Conservation (phyloP, 2,329 filamentous ascomycete species). For the Botrytis fragariae region DNA sequence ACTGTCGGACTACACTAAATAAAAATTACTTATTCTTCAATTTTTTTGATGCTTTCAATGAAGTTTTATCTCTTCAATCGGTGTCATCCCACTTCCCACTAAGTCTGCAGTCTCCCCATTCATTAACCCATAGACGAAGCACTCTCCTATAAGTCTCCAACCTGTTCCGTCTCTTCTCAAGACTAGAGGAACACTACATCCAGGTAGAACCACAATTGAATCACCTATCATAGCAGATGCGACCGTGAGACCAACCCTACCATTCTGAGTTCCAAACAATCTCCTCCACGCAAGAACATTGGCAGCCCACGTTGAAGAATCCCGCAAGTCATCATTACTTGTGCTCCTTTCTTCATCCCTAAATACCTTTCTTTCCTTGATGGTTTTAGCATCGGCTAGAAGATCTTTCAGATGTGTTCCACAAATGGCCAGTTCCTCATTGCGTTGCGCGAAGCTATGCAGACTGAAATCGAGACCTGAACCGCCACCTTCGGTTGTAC, state of each 20-base stretch:
- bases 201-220: slow-evolving; percentile 3
- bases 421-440: neutral
- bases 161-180: neutral
- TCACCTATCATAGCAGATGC: slow-evolving; percentile 7
- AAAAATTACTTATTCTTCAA: neutral
- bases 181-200: slow-evolving; percentile 16
- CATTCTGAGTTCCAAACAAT: slow-evolving; percentile 4
- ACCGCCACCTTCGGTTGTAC: slow-evolving; percentile 1
- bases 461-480: slow-evolving; percentile 9
- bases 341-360: slow-evolving; percentile 1
- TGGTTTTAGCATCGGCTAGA: neutral
- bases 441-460: neutral
- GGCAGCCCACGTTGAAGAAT: slow-evolving; percentile 14
- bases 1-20: neutral
- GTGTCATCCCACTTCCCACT: neutral
- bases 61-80: neutral
- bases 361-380: slow-evolving; percentile 1
- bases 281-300: slow-evolving; percentile 20
- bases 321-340: slow-evolving; percentile 2
- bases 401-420: slow-evolving; percentile 10
- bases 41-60: neutral
- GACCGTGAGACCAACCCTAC: slow-evolving; percentile 6
- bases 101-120: slow-evolving; percentile 22
- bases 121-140: slow-evolving; percentile 26
- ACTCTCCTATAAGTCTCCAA: slow-evolving; percentile 23